phyloP scores from a whole-genome alignment of 2,329 filamentous ascomycete genomes.

The Fusarium sp. region DNA sequence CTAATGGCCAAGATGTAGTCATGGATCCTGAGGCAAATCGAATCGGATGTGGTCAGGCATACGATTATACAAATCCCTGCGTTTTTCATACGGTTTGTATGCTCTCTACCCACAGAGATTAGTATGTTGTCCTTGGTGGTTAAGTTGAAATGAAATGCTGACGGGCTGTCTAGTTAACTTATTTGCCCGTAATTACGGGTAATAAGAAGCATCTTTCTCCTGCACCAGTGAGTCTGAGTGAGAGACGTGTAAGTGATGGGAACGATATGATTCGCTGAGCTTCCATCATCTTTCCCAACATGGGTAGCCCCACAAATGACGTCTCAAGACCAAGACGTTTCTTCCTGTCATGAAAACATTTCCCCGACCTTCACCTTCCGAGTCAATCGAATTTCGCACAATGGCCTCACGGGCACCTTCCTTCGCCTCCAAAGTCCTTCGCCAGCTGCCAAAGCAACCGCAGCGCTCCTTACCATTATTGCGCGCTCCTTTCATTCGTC shows the following conservation, averaged over 20 bases:
- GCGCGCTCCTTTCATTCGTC: conserved; percentile 8
- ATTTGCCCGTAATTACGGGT: not conserved
- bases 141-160: not conserved
- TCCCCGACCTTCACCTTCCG: conserved; percentile 8
- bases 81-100: not conserved
- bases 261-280: conserved; percentile 25
- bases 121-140: not conserved
- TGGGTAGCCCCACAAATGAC: conserved; percentile 33
- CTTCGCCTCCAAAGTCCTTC: conserved; percentile 27
- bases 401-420: conserved; percentile 45
- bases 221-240: not conserved
- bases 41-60: not conserved
- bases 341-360: conserved; percentile 29
- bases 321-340: conserved; percentile 24
- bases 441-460: conserved; percentile 25
- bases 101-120: not conserved
- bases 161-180: not conserved
- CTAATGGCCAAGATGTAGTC: not conserved
- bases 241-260: conserved; percentile 21
- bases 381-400: not conserved
- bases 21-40: not conserved
- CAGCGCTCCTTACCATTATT: conserved; percentile 28
- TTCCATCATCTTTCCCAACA: conserved; percentile 21
- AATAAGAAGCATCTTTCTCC: not conserved
- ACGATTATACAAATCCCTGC: not conserved